Evolutionary conservation across 1,139 yeast genomes (phyloP), one percentile per base, ranked within the genome.

Genomic region (Suhomyces wounanorum): DNA sequence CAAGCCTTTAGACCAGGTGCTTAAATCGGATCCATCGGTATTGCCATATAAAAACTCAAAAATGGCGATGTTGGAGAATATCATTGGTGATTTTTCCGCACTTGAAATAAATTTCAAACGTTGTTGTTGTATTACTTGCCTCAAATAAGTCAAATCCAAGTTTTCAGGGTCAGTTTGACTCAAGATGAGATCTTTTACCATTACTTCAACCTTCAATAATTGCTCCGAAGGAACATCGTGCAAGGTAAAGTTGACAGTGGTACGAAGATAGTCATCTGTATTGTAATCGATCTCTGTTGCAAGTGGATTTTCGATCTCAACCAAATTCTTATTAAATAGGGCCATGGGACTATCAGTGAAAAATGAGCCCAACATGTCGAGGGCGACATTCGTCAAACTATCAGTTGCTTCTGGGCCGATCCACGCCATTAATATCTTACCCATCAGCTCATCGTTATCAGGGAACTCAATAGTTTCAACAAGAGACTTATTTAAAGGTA

Each of bases 391-490:
- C 11, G 71, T 70, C 21, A 84, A 64, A 16, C 75, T 65, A 44
- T 87, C 83, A 16, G 70, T 65, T 30, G 81, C 80, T 16, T 73
- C 69, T 2, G 96, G 96, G 9, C 98, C 98, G 49, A 89, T 78
- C 96, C 97, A 94, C 2, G 88, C 74, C 35, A 94, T 70, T 31
- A 80, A 65, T 1, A 89, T 65, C 60, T 89, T 96, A 30, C 97
- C 96, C 69, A 84, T 82, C 7, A 89, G 78, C 66, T 91, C 97
- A 63, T 91, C 97, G 50, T 82, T 79, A 59, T 94, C 98, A 1
- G 99, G 97, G 63, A 94, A 94, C 53, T 84, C 87, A 31, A 91
- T 80, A 9, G 73, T 76, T 44, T 80, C 77, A 16, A 79, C 70
- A 3, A 72, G 59, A 5, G 77, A 73, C 38, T 64, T 63, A n/a